Evolutionary conservation across 1,284 basidiomycete genomes (phyloP).

Genomic region (Meira nashicola): DNA sequence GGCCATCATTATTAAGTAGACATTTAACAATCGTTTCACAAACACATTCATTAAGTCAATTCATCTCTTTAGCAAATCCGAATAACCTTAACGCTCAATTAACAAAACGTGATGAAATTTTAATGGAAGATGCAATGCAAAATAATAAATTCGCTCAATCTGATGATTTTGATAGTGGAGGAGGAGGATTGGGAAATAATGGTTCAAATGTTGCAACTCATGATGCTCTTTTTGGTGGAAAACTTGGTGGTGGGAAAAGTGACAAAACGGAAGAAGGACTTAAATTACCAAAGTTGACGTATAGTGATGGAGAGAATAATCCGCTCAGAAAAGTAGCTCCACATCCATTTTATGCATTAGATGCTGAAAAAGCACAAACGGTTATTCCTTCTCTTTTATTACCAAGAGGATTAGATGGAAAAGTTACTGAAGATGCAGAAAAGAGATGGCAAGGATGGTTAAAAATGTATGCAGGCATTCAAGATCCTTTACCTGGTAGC

Average conservation of each 20-base stretch:
- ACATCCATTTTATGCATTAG: background rate
- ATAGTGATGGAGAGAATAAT: background rate
- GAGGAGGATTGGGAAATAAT: no score
- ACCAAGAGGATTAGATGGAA: background rate
- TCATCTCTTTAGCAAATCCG: constrained; percentile 12
- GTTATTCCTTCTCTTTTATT: background rate
- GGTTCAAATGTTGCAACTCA: background rate
- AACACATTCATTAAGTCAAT: constrained; percentile 10
- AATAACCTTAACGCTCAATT: background rate
- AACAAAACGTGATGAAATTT: background rate
- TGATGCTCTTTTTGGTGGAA: background rate
- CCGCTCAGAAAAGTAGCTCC: background rate
- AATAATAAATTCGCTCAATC: background rate
- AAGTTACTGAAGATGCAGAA: background rate
- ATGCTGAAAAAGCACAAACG: constrained; percentile 1
- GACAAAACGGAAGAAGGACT: background rate
- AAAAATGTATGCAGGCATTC: background rate
- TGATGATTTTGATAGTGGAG: background rate
- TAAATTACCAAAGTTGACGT: background rate
- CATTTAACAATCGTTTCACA: constrained; percentile 14
- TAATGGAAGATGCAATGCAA: background rate
- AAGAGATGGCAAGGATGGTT: background rate
- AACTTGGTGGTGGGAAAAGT: background rate
- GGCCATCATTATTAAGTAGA: constrained; percentile 11
- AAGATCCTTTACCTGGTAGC: background rate